Percentiles rank a stretch among this genome's conserved stretches.
Evolutionary conservation across 176 grass and related monocot species (phyloP).

Genomic region (Leersia perrieri): DNA sequence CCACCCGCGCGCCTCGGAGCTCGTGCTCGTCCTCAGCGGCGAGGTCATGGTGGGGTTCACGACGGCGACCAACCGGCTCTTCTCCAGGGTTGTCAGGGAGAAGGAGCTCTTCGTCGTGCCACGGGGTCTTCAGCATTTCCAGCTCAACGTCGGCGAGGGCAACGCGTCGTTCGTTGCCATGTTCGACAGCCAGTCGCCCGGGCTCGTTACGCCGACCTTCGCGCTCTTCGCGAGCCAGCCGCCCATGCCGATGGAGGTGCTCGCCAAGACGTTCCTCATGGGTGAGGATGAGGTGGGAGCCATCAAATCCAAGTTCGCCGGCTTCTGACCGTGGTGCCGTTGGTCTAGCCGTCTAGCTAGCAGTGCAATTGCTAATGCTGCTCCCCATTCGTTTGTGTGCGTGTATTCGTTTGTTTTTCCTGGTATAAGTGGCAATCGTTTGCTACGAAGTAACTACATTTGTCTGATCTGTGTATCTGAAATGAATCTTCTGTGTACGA

Average conservation of each 20-base stretch:
- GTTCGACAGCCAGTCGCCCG: constrained; percentile 57
- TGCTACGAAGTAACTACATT: not conserved
- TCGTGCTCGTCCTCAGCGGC: constrained; percentile 53
- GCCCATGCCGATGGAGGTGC: constrained; percentile 50
- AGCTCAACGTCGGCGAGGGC: constrained; percentile 44
- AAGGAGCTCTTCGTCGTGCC: constrained; percentile 65
- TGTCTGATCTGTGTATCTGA: not conserved
- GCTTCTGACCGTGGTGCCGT: constrained; percentile 23
- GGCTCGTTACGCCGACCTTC: constrained; percentile 40
- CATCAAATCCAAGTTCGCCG: constrained; percentile 49
- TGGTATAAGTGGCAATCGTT: not conserved
- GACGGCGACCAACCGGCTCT: constrained; percentile 32
- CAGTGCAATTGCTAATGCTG: not conserved
- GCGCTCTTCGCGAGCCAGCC: constrained; percentile 58
- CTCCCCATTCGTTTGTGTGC: not conserved
- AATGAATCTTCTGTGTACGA: not conserved
- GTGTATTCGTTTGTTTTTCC: not conserved
- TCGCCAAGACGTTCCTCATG: constrained; percentile 62
- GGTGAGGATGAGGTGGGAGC: constrained; percentile 27
- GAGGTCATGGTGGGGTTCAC: constrained; percentile 63
- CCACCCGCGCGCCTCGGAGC: constrained; percentile 70
- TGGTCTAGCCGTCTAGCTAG: too few species aligned
- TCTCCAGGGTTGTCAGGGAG: constrained; percentile 38
- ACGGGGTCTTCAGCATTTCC: constrained; percentile 60
- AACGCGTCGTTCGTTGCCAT: constrained; percentile 47